Percentiles rank a stretch among this genome's conserved stretches.
These are phyloP conservation scores for Dichotomopilus funicola DNA, from an alignment of 2,329 filamentous ascomycete genomes.

Conservation along the genomic window DNA sequence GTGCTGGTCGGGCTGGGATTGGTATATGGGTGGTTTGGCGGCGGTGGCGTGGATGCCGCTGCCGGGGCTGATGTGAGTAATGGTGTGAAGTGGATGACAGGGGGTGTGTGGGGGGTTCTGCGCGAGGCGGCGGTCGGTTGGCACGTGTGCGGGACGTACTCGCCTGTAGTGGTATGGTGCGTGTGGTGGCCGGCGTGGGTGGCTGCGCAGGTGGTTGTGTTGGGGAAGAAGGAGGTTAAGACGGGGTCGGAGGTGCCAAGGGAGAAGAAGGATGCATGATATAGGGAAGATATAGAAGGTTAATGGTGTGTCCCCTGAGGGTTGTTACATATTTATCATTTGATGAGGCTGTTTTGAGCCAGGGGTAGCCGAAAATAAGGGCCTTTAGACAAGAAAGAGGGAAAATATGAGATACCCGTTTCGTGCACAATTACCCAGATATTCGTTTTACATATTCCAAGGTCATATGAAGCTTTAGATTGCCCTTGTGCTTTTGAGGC, in stretches of 20 bases:
- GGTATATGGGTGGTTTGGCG: too few relatives aligned
- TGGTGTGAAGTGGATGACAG: too few relatives aligned
- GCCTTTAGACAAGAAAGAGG: too few relatives aligned
- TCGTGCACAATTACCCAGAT: too few relatives aligned
- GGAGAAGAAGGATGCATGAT: not conserved
- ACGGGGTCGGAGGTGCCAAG: slow-evolving; percentile 13
- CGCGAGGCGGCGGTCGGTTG: slow-evolving; percentile 75
- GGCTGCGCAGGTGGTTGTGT: slow-evolving; percentile 51
- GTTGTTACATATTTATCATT: too few relatives aligned
- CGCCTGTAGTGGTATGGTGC: slow-evolving; percentile 83
- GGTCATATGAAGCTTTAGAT: too few relatives aligned
- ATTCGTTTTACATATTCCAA: too few relatives aligned
- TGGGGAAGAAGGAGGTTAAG: slow-evolving; percentile 32
- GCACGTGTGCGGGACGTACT: slow-evolving; percentile 86
- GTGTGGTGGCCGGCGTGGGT: slow-evolving; percentile 95
- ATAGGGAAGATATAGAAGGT: not conserved
- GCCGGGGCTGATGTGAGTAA: slow-evolving; percentile 39
- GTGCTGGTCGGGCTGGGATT: slow-evolving; percentile 33
- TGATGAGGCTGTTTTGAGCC: too few relatives aligned
- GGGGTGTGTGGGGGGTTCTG: slow-evolving; percentile 42
- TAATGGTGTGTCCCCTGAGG: too few relatives aligned
- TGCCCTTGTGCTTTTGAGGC: too few relatives aligned
- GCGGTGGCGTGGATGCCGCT: slow-evolving; percentile 34
- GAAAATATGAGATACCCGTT: too few relatives aligned
- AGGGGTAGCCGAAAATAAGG: too few relatives aligned